Evolutionary conservation across 352 stramenopile species (phyloP).

Genomic region (Pythium periplocum): DNA sequence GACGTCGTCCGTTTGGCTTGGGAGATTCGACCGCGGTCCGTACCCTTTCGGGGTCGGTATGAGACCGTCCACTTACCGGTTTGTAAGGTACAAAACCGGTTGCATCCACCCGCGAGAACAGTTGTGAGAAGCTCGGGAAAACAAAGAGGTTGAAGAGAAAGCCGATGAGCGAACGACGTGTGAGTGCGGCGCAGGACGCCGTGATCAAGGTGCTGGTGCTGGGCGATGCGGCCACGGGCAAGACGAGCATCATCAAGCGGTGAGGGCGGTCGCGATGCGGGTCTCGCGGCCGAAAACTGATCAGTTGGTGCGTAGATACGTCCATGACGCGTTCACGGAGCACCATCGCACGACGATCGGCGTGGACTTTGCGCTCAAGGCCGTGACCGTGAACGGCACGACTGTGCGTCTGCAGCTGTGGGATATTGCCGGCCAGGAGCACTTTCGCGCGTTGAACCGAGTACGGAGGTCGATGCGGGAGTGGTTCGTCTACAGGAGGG

Average conservation of each 20-base stretch:
- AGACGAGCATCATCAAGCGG: constrained; percentile 92
- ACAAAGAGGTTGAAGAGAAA: constrained; percentile 19
- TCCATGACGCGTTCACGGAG: constrained; percentile 89
- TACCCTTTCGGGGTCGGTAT: too few relatives aligned
- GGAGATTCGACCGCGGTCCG: too few relatives aligned
- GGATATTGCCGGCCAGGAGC: constrained; percentile 93
- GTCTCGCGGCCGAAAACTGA: too few relatives aligned
- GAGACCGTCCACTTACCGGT: too few relatives aligned
- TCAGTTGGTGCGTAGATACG: constrained; percentile 40
- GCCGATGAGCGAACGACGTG: constrained; percentile 56
- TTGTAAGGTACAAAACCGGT: too few relatives aligned
- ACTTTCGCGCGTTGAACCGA: constrained; percentile 91
- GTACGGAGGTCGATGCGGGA: constrained; percentile 20
- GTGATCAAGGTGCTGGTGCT: constrained; percentile 92
- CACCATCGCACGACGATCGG: constrained; percentile 92
- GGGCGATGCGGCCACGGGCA: constrained; percentile 87
- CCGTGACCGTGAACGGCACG: constrained; percentile 79
- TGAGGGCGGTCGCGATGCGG: constrained; percentile 15
- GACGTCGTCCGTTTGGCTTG: too few relatives aligned
- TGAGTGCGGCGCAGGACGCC: constrained; percentile 77
- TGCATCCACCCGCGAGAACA: too few relatives aligned
- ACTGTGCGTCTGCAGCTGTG: constrained; percentile 91
- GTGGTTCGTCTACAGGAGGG: neutral
- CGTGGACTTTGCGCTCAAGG: constrained; percentile 91
- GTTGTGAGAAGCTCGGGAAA: too few relatives aligned